phyloP scores from a whole-genome alignment of 139 green algal genomes.

The Bryopsis sp. region DNA sequence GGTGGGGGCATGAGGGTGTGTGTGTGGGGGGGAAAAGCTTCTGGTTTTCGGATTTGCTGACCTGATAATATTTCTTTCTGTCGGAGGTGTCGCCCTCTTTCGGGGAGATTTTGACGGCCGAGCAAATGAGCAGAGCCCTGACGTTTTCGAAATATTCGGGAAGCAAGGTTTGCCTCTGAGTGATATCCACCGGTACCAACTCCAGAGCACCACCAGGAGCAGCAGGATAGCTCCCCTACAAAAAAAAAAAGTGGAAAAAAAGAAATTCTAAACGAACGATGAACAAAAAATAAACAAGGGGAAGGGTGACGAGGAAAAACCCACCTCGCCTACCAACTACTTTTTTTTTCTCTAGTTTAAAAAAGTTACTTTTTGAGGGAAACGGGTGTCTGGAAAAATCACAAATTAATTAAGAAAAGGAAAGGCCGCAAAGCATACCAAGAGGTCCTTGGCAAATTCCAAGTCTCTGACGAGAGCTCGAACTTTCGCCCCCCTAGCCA shows the following conservation, averaged over 20 bases:
- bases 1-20: background rate
- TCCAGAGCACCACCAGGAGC: slow-evolving; percentile 49
- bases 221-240: slow-evolving; percentile 19
- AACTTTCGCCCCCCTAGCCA: slow-evolving; percentile 47
- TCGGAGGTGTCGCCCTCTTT: slow-evolving; percentile 79
- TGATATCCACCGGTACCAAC: slow-evolving; percentile 68
- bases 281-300: slow-evolving; percentile 7
- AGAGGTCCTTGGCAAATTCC: slow-evolving; percentile 50
- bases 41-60: too few species aligned
- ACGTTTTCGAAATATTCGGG: slow-evolving; percentile 54
- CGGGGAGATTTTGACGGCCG: slow-evolving; percentile 60
- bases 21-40: too few species aligned
- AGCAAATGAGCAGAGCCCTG: slow-evolving; percentile 51
- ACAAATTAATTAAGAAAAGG: background rate
- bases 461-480: slow-evolving; percentile 61
- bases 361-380: too few species aligned
- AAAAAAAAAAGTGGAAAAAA: background rate
- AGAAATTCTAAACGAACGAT: background rate
- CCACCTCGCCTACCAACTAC: background rate
- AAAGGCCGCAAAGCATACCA: slow-evolving; percentile 33
- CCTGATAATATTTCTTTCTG: slow-evolving; percentile 80
- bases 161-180: slow-evolving; percentile 59
- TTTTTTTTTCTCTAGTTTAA: background rate
- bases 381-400: too few species aligned
- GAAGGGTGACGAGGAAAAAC: background rate